Base-by-base conservation (phyloP, 2,329 filamentous ascomycete genomes). In the Phyllosticta capitalensis region DNA sequence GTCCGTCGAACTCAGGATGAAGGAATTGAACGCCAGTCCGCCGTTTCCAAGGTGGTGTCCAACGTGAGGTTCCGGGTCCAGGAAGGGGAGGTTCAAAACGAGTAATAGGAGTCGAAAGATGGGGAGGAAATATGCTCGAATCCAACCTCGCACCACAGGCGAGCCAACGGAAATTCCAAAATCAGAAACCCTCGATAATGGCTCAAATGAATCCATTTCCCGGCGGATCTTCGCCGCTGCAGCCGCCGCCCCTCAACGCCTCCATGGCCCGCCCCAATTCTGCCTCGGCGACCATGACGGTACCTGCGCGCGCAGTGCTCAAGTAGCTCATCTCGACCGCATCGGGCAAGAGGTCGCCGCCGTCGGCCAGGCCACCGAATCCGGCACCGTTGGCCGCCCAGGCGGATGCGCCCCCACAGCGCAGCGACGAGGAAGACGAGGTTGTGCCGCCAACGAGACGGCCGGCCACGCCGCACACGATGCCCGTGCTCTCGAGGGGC, bases 401-500 rank as follows among this genome's bases (percentile, higher is more conserved):
- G 19, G 64, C 70, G 61, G 77, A 75, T 33, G 71, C 70, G 65
- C 76, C 76, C 58, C 79, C 72, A 22, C 61, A 57, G 26, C 67
- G 14, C 24, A 26, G 24, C 38, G 38, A 14, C 14, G 38, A 26
- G 24, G 24, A 45, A 17, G 38, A n/a, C 38, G 38, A 22, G 20
- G 50, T 55, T 48, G 90, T 86, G 52, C 89, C 88, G 55, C 88
- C 84, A 0, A 91, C 88, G 26, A 97, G 78, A 58, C 85, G 82
- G 24, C 91, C 90, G 0, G 92, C 92, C 1, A 99, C 90, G 26
- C 94, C 92, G 65, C 92, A 96, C 3, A 99, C 90, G 61, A 99
- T 96, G 21, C 92, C 92, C 0, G 92, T 95, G 7, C 90, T 91
- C 71, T 96, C 90, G 50, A 92, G 81, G 0, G 92, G 89, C 49